These are phyloP conservation scores for Juglanconis oblonga DNA, from an alignment of 2,329 filamentous ascomycete species.

Conservation along the genomic window DNA sequence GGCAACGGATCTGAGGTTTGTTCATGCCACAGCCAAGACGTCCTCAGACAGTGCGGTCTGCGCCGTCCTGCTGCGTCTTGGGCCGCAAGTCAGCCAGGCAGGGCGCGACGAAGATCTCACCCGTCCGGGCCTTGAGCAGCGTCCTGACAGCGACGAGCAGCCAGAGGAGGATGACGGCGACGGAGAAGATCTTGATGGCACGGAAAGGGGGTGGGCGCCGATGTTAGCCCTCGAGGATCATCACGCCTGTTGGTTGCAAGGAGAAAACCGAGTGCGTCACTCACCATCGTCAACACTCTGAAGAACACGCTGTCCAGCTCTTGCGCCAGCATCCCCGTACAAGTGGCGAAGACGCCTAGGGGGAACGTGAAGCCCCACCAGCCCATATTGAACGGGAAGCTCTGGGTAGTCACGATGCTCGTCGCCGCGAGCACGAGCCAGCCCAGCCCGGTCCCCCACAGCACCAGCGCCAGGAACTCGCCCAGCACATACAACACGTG, in stretches of 20 bases:
- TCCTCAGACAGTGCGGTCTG: neutral
- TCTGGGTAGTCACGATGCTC: conserved; percentile 30
- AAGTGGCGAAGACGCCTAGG: conserved; percentile 37
- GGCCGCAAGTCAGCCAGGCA: conserved; percentile 33
- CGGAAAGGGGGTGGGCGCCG: too few species aligned
- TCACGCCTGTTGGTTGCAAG: too few species aligned
- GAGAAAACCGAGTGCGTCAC: too few species aligned
- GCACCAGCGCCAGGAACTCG: conserved; percentile 30
- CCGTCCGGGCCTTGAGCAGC: conserved; percentile 33
- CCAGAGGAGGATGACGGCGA: conserved; percentile 41
- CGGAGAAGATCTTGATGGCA: conserved; percentile 34
- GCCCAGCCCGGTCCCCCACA: conserved; percentile 33
- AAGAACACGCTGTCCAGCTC: conserved; percentile 43
- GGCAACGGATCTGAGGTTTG: too few species aligned
- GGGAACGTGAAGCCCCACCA: conserved; percentile 40
- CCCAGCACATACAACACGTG: conserved; percentile 41
- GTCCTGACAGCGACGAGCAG: conserved; percentile 38
- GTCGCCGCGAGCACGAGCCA: conserved; percentile 33
- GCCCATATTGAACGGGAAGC: conserved; percentile 35
- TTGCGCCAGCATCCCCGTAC: conserved; percentile 35
- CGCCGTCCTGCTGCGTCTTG: conserved; percentile 10
- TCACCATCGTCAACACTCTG: conserved; percentile 28
- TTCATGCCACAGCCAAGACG: too few species aligned
- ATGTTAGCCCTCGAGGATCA: too few species aligned
- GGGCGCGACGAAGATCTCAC: conserved; percentile 44